Conservation (phyloP, 192 early-diverging fungal genomes). For the Coemansia sp. region DNA sequence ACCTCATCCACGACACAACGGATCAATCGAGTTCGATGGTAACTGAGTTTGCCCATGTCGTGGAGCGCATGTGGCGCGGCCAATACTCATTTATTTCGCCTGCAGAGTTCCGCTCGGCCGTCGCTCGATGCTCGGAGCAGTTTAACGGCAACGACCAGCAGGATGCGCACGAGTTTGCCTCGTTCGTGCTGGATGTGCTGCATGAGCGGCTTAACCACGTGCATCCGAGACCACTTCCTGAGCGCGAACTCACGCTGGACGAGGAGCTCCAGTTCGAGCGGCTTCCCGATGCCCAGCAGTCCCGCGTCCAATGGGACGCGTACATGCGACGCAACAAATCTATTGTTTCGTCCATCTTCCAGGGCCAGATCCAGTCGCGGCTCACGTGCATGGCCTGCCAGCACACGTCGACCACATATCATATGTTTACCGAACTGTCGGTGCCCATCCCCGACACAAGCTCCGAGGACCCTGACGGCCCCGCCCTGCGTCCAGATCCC, state of each 20-base stretch:
- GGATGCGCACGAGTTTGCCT: slow-evolving; percentile 94
- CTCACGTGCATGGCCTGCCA: slow-evolving; percentile 42
- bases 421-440: slow-evolving; percentile 88
- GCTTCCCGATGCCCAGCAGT: slow-evolving; percentile 63
- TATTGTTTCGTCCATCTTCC: slow-evolving; percentile 87
- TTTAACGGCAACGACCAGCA: slow-evolving; percentile 92
- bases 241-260: slow-evolving; percentile 44
- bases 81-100: slow-evolving; percentile 78
- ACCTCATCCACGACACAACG: slow-evolving; percentile 39
- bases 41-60: slow-evolving; percentile 76
- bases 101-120: slow-evolving; percentile 68
- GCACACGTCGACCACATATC: slow-evolving; percentile 67
- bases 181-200: slow-evolving; percentile 83
- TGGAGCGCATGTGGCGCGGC: slow-evolving; percentile 81
- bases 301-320: slow-evolving; percentile 68
- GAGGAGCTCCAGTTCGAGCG: slow-evolving; percentile 65
- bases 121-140: slow-evolving; percentile 75
- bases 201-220: slow-evolving; percentile 90
- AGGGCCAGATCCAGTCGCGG: slow-evolving; percentile 61
- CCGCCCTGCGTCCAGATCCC: background rate
- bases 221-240: slow-evolving; percentile 45
- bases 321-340: slow-evolving; percentile 77
- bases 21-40: slow-evolving; percentile 65
- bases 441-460: slow-evolving; percentile 72
- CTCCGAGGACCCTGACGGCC: no score